These are phyloP conservation scores for Lactarius quietus DNA, from an alignment of 768 basidiomycete species.

Conservation along the genomic window DNA sequence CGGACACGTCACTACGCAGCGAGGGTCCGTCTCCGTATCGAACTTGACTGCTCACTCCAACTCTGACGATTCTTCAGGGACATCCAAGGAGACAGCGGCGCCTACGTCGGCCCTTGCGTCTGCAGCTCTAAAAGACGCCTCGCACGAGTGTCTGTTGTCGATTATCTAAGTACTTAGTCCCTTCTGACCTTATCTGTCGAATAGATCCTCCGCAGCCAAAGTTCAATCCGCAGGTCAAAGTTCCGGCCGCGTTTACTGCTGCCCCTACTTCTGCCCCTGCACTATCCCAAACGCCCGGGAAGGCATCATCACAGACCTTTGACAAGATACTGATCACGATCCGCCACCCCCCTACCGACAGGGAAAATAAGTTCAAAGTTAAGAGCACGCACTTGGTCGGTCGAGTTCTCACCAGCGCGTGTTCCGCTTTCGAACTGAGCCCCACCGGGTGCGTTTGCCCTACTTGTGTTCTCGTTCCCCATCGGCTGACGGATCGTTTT, in stretches of 20 bases:
- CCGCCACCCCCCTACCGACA: slow-evolving; percentile 16
- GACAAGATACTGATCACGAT: slow-evolving; percentile 23
- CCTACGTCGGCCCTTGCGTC: not conserved
- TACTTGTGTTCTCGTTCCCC: not conserved
- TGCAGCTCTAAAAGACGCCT: not conserved
- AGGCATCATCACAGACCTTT: not conserved
- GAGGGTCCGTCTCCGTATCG: not conserved
- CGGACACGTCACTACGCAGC: not conserved
- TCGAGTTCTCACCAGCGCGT: slow-evolving; percentile 21
- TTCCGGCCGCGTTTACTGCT: not conserved
- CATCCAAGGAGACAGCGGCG: not conserved
- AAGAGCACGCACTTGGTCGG: slow-evolving; percentile 17
- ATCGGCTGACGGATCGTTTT: not conserved
- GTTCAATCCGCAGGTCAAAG: slow-evolving; percentile 7
- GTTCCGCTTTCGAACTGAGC: slow-evolving; percentile 14
- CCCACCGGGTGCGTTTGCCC: slow-evolving; percentile 1
- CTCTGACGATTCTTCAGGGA: not conserved
- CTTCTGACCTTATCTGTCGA: not conserved
- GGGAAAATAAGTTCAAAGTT: slow-evolving; percentile 23
- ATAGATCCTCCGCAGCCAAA: not conserved
- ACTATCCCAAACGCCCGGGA: not conserved
- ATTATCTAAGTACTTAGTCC: not conserved
- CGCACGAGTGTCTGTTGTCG: slow-evolving; percentile 3
- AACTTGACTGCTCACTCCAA: not conserved
- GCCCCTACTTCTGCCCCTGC: not conserved